Evolutionary conservation across 805 yeast genomes (phyloP).

Genomic region (Saccharomycopsis babjevae): DNA sequence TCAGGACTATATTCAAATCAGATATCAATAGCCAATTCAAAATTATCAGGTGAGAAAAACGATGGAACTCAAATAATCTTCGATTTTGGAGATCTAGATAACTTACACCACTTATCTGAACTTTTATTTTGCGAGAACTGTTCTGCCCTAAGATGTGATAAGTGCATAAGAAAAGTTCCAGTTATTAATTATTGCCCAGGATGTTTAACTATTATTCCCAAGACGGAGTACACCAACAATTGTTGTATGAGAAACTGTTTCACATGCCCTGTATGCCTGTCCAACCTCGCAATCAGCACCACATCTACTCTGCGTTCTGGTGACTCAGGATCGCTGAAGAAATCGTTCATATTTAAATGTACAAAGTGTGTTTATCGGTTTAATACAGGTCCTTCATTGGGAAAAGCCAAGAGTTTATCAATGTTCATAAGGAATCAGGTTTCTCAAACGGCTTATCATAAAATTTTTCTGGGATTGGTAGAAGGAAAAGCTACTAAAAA

Average conservation of each 20-base stretch:
- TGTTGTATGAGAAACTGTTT: conserved; percentile 27
- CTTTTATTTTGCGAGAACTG: conserved; percentile 25
- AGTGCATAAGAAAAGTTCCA: conserved; percentile 22
- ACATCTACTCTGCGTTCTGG: conserved; percentile 17
- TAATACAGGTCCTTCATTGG: conserved; percentile 27
- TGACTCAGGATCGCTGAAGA: conserved; percentile 22
- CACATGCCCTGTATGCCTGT: conserved; percentile 26
- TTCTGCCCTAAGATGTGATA: conserved; percentile 22
- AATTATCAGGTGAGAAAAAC: neutral
- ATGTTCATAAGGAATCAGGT: conserved; percentile 22
- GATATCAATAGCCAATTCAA: neutral
- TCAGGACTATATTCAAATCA: neutral
- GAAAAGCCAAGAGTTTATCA: conserved; percentile 32
- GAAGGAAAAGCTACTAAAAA: conserved; percentile 17
- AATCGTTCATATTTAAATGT: conserved; percentile 33
- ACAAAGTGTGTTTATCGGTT: conserved; percentile 28
- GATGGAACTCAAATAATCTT: neutral
- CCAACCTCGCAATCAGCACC: conserved; percentile 19
- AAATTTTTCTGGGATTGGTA: conserved; percentile 15
- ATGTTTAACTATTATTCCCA: conserved; percentile 19
- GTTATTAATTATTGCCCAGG: conserved; percentile 23
- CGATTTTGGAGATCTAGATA: conserved; percentile 18
- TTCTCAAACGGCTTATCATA: conserved; percentile 3
- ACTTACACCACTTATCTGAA: conserved; percentile 15
- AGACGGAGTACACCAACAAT: conserved; percentile 1